Conservation (phyloP, 441 rosid species). For the Gossypium aridum region DNA sequence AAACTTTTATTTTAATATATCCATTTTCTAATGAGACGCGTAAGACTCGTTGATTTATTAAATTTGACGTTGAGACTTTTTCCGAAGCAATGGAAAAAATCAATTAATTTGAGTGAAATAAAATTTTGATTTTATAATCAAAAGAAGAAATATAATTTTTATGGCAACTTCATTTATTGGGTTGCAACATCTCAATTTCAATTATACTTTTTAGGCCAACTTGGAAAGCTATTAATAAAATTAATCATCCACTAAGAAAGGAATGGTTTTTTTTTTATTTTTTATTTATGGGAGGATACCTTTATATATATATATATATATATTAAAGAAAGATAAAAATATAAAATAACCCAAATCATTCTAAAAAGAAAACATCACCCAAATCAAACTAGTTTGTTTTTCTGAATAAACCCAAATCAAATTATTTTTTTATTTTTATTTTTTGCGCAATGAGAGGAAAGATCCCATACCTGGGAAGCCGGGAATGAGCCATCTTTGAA, state of each 20-base stretch:
- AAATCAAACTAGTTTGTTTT: too few species aligned
- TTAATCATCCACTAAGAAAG: neutral
- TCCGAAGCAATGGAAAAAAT: too few species aligned
- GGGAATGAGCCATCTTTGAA: neutral
- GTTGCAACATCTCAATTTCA: neutral
- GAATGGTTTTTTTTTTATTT: neutral
- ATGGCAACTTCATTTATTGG: neutral
- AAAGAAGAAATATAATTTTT: neutral
- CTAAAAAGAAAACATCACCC: too few species aligned
- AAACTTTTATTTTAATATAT: too few species aligned
- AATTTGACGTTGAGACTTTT: too few species aligned
- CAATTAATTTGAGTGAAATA: neutral
- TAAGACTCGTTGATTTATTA: too few species aligned
- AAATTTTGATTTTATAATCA: neutral
- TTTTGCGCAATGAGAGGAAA: neutral
- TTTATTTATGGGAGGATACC: neutral
- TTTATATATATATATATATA: too few species aligned
- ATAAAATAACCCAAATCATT: too few species aligned
- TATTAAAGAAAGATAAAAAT: too few species aligned
- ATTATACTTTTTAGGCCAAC: neutral
- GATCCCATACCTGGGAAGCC: neutral
- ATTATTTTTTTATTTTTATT: too few species aligned
- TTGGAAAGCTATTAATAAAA: neutral
- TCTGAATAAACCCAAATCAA: too few species aligned
- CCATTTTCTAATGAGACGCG: too few species aligned